Conservation (phyloP, 139 green algal genomes). For the Chlorella sorokiniana region DNA sequence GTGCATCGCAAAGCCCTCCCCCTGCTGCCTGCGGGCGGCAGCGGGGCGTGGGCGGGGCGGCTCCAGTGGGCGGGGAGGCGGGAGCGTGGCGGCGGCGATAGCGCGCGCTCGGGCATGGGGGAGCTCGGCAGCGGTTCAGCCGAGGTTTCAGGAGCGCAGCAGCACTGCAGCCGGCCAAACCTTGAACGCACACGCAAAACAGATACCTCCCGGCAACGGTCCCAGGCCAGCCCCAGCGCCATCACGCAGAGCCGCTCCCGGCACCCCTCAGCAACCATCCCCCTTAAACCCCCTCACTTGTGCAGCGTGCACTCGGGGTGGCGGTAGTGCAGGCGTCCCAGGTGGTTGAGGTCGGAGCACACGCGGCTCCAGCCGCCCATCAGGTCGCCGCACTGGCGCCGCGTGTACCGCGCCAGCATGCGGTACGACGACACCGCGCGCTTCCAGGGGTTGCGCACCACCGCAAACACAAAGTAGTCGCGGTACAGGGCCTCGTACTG, state of each 20-base stretch:
- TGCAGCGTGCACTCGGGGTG: slow-evolving; percentile 20
- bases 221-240: too few relatives aligned
- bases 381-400: background rate
- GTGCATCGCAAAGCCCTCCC: slow-evolving; percentile 27
- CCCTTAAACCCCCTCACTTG: slow-evolving; percentile 8
- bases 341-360: slow-evolving; percentile 14
- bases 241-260: background rate
- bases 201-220: too few relatives aligned
- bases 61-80: too few relatives aligned
- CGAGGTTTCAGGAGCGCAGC: too few relatives aligned
- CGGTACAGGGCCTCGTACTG: background rate
- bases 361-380: slow-evolving; percentile 22
- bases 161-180: too few relatives aligned
- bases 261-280: background rate
- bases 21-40: background rate
- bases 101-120: too few relatives aligned
- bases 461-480: slow-evolving; percentile 23
- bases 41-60: too few relatives aligned
- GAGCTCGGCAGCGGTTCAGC: too few relatives aligned
- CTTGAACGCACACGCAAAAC: too few relatives aligned
- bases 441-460: slow-evolving; percentile 28
- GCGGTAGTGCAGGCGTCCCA: background rate
- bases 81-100: too few relatives aligned
- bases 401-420: slow-evolving; percentile 25
- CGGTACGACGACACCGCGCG: slow-evolving; percentile 20